A percentile compares a stretch with the other conserved stretches of the same genome.
Evolutionary conservation across 306 rosid species (phyloP).

Genomic region (Ochetophila trinervis): DNA sequence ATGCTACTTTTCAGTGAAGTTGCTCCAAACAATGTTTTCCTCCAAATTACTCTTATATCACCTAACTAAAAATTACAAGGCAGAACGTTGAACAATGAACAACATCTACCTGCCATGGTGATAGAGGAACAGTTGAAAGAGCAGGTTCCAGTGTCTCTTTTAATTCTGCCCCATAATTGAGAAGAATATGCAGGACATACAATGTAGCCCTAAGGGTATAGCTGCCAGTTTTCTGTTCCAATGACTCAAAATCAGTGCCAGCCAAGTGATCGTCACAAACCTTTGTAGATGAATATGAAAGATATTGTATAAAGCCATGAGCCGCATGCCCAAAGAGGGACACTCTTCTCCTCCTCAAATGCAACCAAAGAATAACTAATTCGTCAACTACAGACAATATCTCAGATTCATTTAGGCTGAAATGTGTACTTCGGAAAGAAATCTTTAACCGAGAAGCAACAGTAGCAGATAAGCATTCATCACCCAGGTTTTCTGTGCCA

Average conservation of each 20-base stretch:
- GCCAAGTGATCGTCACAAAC: constrained; percentile 44
- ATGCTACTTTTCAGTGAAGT: too few relatives aligned
- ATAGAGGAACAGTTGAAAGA: constrained; percentile 67
- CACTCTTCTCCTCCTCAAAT: constrained; percentile 84
- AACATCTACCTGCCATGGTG: constrained; percentile 89
- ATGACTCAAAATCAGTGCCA: constrained; percentile 50
- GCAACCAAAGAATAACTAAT: constrained; percentile 79
- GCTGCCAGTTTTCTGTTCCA: constrained; percentile 72
- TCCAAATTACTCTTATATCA: not conserved
- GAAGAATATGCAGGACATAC: constrained; percentile 81
- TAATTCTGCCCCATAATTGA: constrained; percentile 87
- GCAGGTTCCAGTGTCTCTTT: constrained; percentile 70
- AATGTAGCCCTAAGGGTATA: constrained; percentile 83
- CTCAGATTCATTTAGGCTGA: constrained; percentile 51
- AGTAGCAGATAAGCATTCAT: constrained; percentile 61
- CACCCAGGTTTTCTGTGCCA: constrained; percentile 65
- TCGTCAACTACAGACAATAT: constrained; percentile 45
- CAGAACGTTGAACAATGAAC: constrained; percentile 23
- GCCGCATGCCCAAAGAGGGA: constrained; percentile 90
- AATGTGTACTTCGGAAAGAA: constrained; percentile 47
- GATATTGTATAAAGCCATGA: constrained; percentile 74
- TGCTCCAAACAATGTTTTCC: too few relatives aligned
- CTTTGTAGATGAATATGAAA: constrained; percentile 63
- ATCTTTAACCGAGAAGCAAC: constrained; percentile 67
- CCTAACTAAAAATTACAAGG: constrained; percentile 15